Evolutionary conservation across 2,329 filamentous ascomycete genomes (phyloP).

Genomic region (Fusarium multiceps): DNA sequence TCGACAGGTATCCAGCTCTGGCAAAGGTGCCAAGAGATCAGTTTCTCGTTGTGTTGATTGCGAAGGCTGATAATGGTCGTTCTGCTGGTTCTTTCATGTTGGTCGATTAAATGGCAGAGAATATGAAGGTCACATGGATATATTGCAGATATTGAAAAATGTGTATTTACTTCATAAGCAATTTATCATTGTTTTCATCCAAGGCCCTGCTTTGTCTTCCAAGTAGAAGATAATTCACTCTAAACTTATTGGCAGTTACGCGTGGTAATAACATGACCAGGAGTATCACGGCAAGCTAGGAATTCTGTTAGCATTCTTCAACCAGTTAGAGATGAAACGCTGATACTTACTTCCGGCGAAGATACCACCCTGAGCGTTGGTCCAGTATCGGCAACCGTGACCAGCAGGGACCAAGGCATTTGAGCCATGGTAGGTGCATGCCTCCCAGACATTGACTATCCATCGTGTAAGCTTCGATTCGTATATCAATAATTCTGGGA

Average conservation of each 20-base stretch:
- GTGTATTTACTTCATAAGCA: background rate
- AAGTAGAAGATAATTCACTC: rapidly evolving
- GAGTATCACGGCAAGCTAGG: background rate
- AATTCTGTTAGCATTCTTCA: background rate
- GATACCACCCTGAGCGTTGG: background rate
- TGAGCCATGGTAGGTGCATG: background rate
- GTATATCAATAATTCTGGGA: too few relatives aligned
- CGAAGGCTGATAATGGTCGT: background rate
- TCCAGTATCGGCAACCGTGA: background rate
- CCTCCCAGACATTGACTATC: background rate
- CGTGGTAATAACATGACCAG: background rate
- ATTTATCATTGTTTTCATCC: background rate
- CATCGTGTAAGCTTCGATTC: background rate
- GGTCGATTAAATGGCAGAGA: background rate
- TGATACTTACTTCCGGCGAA: background rate
- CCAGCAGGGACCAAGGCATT: background rate
- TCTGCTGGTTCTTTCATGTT: background rate
- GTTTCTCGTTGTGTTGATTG: background rate
- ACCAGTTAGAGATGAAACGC: background rate
- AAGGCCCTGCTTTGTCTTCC: background rate
- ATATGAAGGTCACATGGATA: background rate
- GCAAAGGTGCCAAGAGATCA: background rate
- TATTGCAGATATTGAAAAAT: background rate
- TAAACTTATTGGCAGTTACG: background rate
- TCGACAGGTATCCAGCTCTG: background rate